Evolutionary conservation across 768 basidiomycete species (phyloP), one percentile per base, ranked within the genome.

Genomic region (Tubosaeta brunneosetosa): DNA sequence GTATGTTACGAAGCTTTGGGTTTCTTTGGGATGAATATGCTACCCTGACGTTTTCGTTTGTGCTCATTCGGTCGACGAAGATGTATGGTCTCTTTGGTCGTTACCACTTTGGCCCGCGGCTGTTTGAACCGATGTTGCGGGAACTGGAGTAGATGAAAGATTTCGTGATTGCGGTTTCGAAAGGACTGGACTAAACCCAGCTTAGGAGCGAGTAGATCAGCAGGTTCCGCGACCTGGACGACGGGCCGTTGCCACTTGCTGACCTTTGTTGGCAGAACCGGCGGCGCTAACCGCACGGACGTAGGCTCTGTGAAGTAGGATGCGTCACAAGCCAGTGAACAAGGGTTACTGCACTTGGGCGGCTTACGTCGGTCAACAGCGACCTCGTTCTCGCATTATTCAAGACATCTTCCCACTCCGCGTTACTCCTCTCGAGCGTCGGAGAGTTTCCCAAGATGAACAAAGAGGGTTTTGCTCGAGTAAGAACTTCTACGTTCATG

Each of bases 401-500:
- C 27, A 97, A 77, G 44, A 97, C 94, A 26, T 75, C 72, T 52
- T 75, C 77, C 94, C 94, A 97, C 12, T 75, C 82, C 16, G 76
- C 72, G 59, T 94, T 85, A 57, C 92, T 91, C 49, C 93, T 76
- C 67, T 94, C 88, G 6, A 99, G 77, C 1, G 94, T 98, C 7
- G 91, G 74, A 12, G 85, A 86, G 68, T 98, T 85, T 8, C 97
- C 97, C 29, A 99, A 77, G 50, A 99, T 85, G 68, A 94, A 99
- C 3, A 99, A 72, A 9, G 95, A 97, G 6, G 92, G 92, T 62
- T 88, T 90, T 3, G 95, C 92, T 61, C 97, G 85, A n/a, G 95
- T 99, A 25, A 99, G 73, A 29, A 94, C n/a, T n/a, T n/a, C 94
- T n/a, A 99, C 95, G 68, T 99, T 98, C 90, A 98, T 95, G 41